These are phyloP conservation scores for Powellomyces hirtus DNA, from an alignment of 192 early-diverging fungal species.

Conservation along the genomic window DNA sequence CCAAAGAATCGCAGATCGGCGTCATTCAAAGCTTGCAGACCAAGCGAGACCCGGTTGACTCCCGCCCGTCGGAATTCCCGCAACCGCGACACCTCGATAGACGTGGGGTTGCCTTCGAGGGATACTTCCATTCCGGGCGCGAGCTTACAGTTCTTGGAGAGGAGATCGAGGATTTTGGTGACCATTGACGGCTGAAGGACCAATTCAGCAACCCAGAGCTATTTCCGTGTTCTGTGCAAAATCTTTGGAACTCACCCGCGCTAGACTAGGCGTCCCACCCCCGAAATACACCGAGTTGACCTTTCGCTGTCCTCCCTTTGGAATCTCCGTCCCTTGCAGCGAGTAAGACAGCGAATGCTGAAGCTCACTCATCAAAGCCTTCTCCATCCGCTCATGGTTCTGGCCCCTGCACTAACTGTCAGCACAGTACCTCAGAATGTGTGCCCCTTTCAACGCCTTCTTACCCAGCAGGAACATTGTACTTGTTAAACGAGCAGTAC, in stretches of 20 bases:
- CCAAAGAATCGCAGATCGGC: conserved; percentile 26
- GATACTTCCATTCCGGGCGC: conserved; percentile 25
- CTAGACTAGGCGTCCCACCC: conserved; percentile 42
- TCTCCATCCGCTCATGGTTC: conserved; percentile 22
- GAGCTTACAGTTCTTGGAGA: not conserved
- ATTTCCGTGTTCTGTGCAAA: not conserved
- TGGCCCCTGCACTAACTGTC: conserved; percentile 5
- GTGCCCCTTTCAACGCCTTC: too few relatives aligned
- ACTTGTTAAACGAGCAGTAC: conserved; percentile 47
- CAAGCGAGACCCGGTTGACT: conserved; percentile 39
- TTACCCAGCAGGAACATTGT: conserved; percentile 16
- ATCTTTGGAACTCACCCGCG: not conserved
- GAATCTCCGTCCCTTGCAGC: not conserved
- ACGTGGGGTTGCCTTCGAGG: conserved; percentile 41
- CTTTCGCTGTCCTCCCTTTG: not conserved
- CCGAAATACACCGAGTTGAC: conserved; percentile 40
- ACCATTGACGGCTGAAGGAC: conserved; percentile 14
- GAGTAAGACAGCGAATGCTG: conserved; percentile 1
- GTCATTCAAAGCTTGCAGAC: conserved; percentile 33
- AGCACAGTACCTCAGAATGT: too few relatives aligned
- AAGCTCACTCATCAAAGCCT: conserved; percentile 14
- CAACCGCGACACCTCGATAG: conserved; percentile 10
- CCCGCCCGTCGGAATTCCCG: conserved; percentile 31
- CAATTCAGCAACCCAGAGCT: not conserved
- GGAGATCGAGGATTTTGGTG: conserved; percentile 11